phyloP scores from a whole-genome alignment of 208 protist genomes.

The Acanthamoeba sp. region DNA sequence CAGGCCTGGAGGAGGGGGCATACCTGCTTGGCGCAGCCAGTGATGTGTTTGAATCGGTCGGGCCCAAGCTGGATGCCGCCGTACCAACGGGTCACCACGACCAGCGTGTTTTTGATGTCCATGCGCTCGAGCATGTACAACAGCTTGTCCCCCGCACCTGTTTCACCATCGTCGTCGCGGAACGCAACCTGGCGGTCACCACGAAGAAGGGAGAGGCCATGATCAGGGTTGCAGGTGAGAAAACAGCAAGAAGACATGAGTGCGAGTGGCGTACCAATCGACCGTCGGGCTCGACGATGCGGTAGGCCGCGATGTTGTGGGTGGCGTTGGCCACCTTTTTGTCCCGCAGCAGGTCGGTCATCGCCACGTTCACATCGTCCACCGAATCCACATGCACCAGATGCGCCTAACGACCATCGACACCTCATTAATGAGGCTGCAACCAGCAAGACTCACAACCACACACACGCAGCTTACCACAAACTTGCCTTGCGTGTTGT shows the following conservation, averaged over 20 bases:
- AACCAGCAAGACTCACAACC: too few relatives aligned
- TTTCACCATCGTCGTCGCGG: constrained; percentile 96
- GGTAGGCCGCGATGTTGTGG: constrained; percentile 95
- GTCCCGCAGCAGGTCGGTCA: constrained; percentile 70
- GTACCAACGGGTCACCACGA: constrained; percentile 97
- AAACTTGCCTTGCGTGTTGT: constrained; percentile 64
- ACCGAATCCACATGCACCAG: constrained; percentile 44
- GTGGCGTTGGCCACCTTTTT: constrained; percentile 82
- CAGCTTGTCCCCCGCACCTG: constrained; percentile 75
- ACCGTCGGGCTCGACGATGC: constrained; percentile 85
- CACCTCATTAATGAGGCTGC: too few relatives aligned
- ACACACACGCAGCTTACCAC: neutral
- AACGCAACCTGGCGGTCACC: constrained; percentile 88
- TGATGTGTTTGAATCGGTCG: constrained; percentile 92
- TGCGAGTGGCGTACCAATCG: neutral
- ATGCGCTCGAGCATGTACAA: constrained; percentile 78
- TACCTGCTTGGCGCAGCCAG: constrained; percentile 62
- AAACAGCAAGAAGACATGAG: neutral
- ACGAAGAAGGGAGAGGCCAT: too few relatives aligned
- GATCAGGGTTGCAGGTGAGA: neutral
- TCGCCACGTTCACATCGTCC: constrained; percentile 74
- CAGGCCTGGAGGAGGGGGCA: neutral
- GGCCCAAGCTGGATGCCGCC: constrained; percentile 95
- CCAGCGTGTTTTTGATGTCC: constrained; percentile 78
- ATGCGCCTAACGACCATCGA: constrained; percentile 68